These are phyloP conservation scores for Thelephora aurantiotincta DNA, from an alignment of 768 basidiomycete species.

Conservation along the genomic window DNA sequence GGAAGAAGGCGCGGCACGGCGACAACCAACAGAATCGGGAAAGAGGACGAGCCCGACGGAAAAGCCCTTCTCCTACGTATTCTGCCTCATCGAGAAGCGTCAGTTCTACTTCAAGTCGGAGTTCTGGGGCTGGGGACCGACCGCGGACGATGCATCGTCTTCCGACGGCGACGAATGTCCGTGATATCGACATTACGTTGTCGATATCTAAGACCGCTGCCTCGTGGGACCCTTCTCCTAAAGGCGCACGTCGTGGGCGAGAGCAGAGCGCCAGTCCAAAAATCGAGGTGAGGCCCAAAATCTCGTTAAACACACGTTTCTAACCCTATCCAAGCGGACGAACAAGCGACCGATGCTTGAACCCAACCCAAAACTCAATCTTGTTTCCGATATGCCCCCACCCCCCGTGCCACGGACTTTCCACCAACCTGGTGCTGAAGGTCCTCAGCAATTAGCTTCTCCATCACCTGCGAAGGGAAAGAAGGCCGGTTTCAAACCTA, in stretches of 20 bases:
- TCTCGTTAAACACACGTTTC: too few relatives aligned
- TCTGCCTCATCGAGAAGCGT: conserved; percentile 44
- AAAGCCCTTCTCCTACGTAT: conserved; percentile 33
- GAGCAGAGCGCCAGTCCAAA: too few relatives aligned
- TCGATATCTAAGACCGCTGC: conserved; percentile 17
- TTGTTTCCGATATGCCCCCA: too few relatives aligned
- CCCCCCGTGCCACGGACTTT: too few relatives aligned
- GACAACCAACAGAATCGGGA: conserved; percentile 20
- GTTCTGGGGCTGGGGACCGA: conserved; percentile 19
- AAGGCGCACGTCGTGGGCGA: too few relatives aligned
- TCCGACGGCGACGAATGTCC: conserved; percentile 31
- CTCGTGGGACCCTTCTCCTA: background rate
- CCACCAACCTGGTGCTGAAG: too few relatives aligned
- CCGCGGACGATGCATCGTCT: conserved; percentile 49
- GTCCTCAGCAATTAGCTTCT: too few relatives aligned
- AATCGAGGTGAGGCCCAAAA: too few relatives aligned
- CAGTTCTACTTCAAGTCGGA: conserved; percentile 26
- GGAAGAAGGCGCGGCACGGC: conserved; percentile 8
- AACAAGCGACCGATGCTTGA: too few relatives aligned
- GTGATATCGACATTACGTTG: conserved; percentile 18
- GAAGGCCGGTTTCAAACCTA: conserved; percentile 52
- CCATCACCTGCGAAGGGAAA: conserved; percentile 12
- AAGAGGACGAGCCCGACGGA: conserved; percentile 22
- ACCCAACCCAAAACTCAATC: too few relatives aligned
- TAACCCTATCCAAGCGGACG: too few relatives aligned